A percentile compares a stretch with the other conserved stretches of the same genome.
Conservation (phyloP, 208 protist genomes). For the Tritrichomonas musculus region DNA sequence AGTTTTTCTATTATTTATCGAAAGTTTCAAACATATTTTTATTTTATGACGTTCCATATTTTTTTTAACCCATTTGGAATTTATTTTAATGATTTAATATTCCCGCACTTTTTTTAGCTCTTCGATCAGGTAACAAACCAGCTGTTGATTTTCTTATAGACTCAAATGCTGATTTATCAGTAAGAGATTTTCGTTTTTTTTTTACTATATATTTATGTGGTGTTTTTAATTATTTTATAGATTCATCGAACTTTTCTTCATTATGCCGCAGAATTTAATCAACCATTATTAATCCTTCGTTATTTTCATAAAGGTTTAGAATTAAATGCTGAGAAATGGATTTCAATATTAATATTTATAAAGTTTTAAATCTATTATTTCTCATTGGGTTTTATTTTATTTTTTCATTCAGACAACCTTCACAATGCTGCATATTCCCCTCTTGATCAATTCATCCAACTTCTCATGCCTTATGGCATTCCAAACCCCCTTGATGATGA, state of each 20-base stretch:
- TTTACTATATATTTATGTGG: neutral
- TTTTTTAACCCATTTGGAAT: constrained; percentile 19
- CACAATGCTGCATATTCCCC: neutral
- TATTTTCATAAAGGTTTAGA: constrained; percentile 10
- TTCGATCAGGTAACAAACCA: neutral
- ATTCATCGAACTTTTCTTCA: neutral
- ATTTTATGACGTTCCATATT: neutral
- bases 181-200: neutral
- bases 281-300: neutral
- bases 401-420: neutral
- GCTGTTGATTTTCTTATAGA: constrained; percentile 27
- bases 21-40: constrained; percentile 17
- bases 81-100: neutral
- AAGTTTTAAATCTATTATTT: neutral
- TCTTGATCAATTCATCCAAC: neutral
- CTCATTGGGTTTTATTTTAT: neutral
- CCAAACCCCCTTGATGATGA: neutral
- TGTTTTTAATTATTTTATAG: neutral
- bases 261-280: neutral
- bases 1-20: neutral
- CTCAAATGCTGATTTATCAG: neutral
- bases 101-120: neutral
- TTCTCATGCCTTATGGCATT: neutral
- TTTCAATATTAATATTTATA: neutral
- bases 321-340: neutral